Percentiles rank a stretch among this genome's conserved stretches.
phyloP scores from a whole-genome alignment of 495 filamentous ascomycete species.

The Daldinia grandis region DNA sequence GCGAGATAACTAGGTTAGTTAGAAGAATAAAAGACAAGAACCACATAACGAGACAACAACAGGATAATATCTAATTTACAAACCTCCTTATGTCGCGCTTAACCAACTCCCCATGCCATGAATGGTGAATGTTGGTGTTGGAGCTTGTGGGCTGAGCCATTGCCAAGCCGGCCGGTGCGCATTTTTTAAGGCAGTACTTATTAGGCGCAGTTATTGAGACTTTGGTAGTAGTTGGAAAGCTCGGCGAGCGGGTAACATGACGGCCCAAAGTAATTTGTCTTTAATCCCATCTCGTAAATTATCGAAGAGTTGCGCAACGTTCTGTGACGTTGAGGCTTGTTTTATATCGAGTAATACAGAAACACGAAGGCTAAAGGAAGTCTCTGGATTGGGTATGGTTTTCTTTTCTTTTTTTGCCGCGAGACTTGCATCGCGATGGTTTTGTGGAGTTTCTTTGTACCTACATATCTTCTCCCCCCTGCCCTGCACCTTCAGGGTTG shows the following conservation, averaged over 20 bases:
- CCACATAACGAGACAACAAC: neutral
- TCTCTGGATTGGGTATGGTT: neutral
- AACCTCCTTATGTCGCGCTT: neutral
- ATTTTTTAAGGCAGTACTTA: conserved; percentile 3
- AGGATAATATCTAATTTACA: neutral
- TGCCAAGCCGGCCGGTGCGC: conserved; percentile 24
- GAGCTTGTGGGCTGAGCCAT: neutral
- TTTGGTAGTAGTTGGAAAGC: neutral
- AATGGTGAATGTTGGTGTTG: conserved; percentile 9
- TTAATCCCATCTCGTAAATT: neutral
- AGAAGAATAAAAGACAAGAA: neutral
- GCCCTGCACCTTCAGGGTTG: neutral
- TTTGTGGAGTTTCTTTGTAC: neutral
- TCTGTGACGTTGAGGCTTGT: neutral
- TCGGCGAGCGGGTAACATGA: neutral
- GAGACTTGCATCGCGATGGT: neutral
- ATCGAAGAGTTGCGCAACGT: neutral
- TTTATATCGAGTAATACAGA: neutral
- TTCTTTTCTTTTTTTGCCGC: no score
- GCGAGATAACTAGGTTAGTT: no score
- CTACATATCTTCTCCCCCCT: neutral
- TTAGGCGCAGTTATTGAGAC: neutral
- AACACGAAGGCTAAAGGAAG: neutral
- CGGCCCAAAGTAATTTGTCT: neutral
- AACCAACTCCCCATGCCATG: conserved; percentile 4